Base-by-base conservation (phyloP, 768 basidiomycete genomes). In the Lentinula detonsa region DNA sequence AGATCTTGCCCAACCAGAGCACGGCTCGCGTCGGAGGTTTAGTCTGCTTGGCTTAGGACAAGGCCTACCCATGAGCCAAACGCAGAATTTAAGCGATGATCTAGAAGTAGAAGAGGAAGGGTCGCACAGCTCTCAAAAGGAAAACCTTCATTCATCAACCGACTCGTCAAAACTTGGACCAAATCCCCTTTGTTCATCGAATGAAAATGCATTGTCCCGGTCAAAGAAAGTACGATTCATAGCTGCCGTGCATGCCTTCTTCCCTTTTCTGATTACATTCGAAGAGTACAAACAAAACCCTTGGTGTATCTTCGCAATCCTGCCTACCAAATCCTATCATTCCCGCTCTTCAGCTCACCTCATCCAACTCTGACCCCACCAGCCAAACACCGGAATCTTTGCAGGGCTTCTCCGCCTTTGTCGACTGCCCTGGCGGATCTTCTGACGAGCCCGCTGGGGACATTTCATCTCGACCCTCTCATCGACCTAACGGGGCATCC, bases 1-100 rank as follows among this genome's bases (percentile, higher is more conserved):
- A 59, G 48, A 49, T 37, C 35, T 9, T 42, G 15, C 71, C 65
- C 72, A 73, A 63, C 69, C 78, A 53, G 69, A 72, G 39, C 64
- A 66, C 61, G 23, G 35, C 69, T 70, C 57, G 16, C 67, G 64
- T 69, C 79, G 82, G 33, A 76, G 75, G 59, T 86, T 87, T 70
- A 79, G 83, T 66, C 78, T 84, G 62, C 80, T 84, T 65, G 86
- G 84, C 2, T 74, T 88, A 18, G 83, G 55, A 56, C 55, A 56
- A 45, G 55, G 40, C 55, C 28, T n/a, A 16, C 21, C 78, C 2
- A 64, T 85, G 65, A 80, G 83, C 0, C 82, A 86, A 64, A 78
- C 78, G 0, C 81, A 81, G 62, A 72, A 74, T 21, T 49, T 39
- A 4, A 74, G 75, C 35, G 69, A 73, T 16, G 68, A 71, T 45